Conservation (phyloP, 441 rosid species). For the Gossypium davidsonii region DNA sequence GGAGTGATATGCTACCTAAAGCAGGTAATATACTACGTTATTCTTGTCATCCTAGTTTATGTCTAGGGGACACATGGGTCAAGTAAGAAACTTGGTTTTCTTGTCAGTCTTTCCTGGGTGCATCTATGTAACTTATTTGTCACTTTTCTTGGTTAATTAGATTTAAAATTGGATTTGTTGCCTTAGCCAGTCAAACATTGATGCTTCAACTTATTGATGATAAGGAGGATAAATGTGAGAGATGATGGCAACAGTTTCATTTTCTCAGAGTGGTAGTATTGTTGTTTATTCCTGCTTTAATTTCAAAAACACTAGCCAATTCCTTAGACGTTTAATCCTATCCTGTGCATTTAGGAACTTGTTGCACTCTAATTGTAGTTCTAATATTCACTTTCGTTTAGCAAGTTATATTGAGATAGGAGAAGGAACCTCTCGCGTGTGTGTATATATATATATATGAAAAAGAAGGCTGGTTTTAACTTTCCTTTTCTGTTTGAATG, state of each 20-base stretch:
- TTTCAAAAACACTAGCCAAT: background rate
- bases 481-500: background rate
- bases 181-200: background rate
- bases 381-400: background rate
- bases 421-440: background rate
- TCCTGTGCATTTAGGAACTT: background rate
- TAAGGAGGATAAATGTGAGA: background rate
- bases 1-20: constrained; percentile 97
- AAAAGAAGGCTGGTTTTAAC: background rate
- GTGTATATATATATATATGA: background rate
- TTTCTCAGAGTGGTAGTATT: background rate
- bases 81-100: background rate
- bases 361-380: background rate
- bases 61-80: background rate
- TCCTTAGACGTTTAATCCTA: background rate
- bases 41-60: constrained; percentile 2
- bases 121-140: background rate
- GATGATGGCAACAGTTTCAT: background rate
- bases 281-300: background rate
- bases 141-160: background rate
- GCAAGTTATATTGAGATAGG: background rate
- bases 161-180: background rate
- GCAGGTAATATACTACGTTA: constrained; percentile 49
- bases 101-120: background rate
- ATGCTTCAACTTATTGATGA: background rate